phyloP scores from a whole-genome alignment of 2,329 filamentous ascomycete species.

The Aspergillus ochraceoroseus region DNA sequence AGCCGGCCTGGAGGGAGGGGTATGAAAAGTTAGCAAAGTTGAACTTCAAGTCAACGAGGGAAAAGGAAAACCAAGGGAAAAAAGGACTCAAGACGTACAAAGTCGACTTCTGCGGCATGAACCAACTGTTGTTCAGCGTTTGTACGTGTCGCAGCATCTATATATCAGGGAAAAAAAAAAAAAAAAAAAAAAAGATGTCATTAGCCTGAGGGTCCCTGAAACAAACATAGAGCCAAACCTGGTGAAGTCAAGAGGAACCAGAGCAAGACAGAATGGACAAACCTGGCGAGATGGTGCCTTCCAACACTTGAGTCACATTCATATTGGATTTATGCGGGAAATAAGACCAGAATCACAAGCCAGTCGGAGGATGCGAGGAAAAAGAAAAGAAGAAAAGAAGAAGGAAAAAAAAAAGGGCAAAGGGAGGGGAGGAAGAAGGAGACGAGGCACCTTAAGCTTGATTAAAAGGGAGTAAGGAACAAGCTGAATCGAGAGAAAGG shows the following conservation, averaged over 20 bases:
- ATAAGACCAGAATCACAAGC: slow-evolving; percentile 22
- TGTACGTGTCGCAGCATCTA: slow-evolving; percentile 85
- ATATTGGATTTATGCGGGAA: slow-evolving; percentile 54
- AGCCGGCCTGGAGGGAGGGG: slow-evolving; percentile 63
- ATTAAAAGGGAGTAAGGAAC: slow-evolving; percentile 16
- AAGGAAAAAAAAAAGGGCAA: slow-evolving; percentile 16
- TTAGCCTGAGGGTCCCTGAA: neutral
- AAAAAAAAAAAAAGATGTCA: slow-evolving; percentile 24
- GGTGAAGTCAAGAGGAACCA: neutral
- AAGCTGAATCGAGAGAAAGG: slow-evolving; percentile 13
- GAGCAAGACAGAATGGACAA: slow-evolving; percentile 38
- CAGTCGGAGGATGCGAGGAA: slow-evolving; percentile 19
- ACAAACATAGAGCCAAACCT: slow-evolving; percentile 1
- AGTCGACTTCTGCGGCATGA: slow-evolving; percentile 90
- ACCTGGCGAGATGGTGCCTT: slow-evolving; percentile 95
- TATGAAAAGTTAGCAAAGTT: slow-evolving; percentile 23
- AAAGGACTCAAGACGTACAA: slow-evolving; percentile 58
- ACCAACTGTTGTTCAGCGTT: slow-evolving; percentile 90
- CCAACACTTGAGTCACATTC: slow-evolving; percentile 97
- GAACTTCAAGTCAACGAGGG: slow-evolving; percentile 19
- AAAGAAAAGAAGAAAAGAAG: slow-evolving; percentile 23
- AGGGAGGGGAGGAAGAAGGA: slow-evolving; percentile 18
- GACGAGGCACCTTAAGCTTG: slow-evolving; percentile 19
- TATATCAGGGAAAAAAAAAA: slow-evolving; percentile 31
- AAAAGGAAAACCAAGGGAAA: slow-evolving; percentile 12